phyloP scores from a whole-genome alignment of 805 yeast species.

The Naumovozyma baii region DNA sequence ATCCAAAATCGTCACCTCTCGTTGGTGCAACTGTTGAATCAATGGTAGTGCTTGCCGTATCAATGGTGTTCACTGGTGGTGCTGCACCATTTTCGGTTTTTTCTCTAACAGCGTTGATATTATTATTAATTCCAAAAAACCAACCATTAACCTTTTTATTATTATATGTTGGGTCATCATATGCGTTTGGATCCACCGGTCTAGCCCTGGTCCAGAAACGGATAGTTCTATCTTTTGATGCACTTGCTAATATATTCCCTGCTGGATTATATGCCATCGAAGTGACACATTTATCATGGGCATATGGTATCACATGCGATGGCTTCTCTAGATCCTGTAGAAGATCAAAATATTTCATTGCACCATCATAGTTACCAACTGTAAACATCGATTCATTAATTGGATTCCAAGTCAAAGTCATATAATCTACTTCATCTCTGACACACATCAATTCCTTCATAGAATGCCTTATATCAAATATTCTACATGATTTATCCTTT shows the following conservation, averaged over 20 bases:
- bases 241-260: constrained; percentile 86
- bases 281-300: constrained; percentile 90
- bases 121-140: constrained; percentile 37
- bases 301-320: constrained; percentile 67
- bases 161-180: constrained; percentile 73
- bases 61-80: constrained; percentile 13
- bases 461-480: constrained; percentile 71
- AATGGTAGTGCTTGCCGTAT: constrained; percentile 2
- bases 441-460: constrained; percentile 69
- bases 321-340: constrained; percentile 34
- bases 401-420: constrained; percentile 90
- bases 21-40: constrained; percentile 12
- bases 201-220: constrained; percentile 91
- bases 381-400: constrained; percentile 68
- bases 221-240: constrained; percentile 87
- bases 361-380: constrained; percentile 85
- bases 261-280: constrained; percentile 86
- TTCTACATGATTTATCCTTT: constrained; percentile 77
- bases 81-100: constrained; percentile 30
- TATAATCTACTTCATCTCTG: constrained; percentile 75
- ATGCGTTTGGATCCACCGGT: constrained; percentile 79
- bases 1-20: constrained; percentile 3
- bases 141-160: constrained; percentile 50
- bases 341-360: constrained; percentile 60
- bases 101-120: constrained; percentile 28